These are phyloP conservation scores for Tetracladium maxilliforme DNA, from an alignment of 2,329 filamentous ascomycete genomes.

Conservation along the genomic window DNA sequence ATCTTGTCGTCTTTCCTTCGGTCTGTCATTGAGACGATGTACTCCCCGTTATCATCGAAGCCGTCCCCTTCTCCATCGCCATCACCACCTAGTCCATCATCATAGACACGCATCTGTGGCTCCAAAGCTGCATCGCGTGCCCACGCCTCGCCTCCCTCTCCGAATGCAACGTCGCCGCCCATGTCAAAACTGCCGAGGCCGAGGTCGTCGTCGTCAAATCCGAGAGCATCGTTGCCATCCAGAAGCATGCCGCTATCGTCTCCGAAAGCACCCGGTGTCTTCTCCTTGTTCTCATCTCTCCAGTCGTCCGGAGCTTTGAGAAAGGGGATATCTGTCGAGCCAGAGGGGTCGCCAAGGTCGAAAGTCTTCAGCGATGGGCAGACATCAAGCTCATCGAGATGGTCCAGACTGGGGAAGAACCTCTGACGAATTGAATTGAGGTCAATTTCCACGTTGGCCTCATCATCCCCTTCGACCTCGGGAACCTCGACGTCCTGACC, in stretches of 20 bases:
- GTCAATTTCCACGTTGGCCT: constrained; percentile 62
- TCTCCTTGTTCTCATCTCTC: constrained; percentile 55
- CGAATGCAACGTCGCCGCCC: constrained; percentile 66
- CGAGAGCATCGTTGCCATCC: constrained; percentile 71
- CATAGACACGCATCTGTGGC: constrained; percentile 71
- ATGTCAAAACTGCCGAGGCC: constrained; percentile 58
- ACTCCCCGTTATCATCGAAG: constrained; percentile 57
- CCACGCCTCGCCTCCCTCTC: constrained; percentile 93
- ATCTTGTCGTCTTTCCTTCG: constrained; percentile 48
- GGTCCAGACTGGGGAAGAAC: constrained; percentile 73
- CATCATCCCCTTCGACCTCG: constrained; percentile 27
- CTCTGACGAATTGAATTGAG: constrained; percentile 57
- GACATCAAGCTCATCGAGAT: constrained; percentile 74
- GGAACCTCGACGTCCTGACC: constrained; percentile 18
- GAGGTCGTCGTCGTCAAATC: constrained; percentile 70
- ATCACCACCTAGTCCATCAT: constrained; percentile 39
- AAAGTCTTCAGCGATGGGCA: constrained; percentile 92
- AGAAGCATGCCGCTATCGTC: constrained; percentile 72
- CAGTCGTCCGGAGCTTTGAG: constrained; percentile 80
- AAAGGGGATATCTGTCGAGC: constrained; percentile 80
- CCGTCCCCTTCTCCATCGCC: constrained; percentile 34
- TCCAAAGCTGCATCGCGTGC: constrained; percentile 78
- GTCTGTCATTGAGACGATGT: constrained; percentile 66
- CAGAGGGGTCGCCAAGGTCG: constrained; percentile 74
- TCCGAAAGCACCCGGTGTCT: constrained; percentile 34